Conservation (phyloP, 2,329 filamentous ascomycete genomes). For the Penicillium brevicompactum region DNA sequence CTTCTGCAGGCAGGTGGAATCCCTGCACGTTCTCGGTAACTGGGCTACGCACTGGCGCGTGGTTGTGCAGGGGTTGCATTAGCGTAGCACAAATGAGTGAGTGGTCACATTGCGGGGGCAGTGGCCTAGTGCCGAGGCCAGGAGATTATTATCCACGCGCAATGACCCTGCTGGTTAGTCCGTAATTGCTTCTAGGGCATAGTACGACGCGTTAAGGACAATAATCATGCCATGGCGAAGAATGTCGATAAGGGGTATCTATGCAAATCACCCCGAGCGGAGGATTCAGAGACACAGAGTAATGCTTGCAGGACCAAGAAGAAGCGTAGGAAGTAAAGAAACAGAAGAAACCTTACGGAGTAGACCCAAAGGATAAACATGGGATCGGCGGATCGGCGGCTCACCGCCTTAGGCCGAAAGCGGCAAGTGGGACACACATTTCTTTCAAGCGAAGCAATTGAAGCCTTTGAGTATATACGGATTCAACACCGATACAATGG, state of each 20-base stretch:
- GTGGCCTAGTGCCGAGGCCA: background rate
- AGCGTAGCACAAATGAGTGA: background rate
- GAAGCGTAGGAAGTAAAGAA: too few relatives aligned
- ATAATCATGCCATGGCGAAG: too few relatives aligned
- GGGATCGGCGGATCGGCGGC: too few relatives aligned
- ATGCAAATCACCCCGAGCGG: too few relatives aligned
- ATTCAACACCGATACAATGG: slow-evolving; percentile 37
- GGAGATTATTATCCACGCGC: background rate
- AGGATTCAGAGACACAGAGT: too few relatives aligned
- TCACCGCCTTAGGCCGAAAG: background rate
- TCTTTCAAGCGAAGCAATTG: background rate
- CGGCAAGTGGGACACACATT: slow-evolving; percentile 4
- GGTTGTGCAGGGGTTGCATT: background rate
- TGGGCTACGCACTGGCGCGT: background rate
- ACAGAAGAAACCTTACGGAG: too few relatives aligned
- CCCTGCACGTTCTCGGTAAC: background rate
- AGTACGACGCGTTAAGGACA: background rate
- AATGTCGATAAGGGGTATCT: too few relatives aligned
- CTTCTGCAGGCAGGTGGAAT: background rate
- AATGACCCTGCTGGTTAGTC: background rate
- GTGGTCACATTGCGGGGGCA: background rate
- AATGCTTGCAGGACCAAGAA: too few relatives aligned
- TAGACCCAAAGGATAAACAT: too few relatives aligned
- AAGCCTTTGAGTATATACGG: slow-evolving; percentile 2
- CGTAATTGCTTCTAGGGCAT: background rate